Evolutionary conservation across 2,329 filamentous ascomycete species (phyloP).

Genomic region (Ophiocordyceps robertsii): DNA sequence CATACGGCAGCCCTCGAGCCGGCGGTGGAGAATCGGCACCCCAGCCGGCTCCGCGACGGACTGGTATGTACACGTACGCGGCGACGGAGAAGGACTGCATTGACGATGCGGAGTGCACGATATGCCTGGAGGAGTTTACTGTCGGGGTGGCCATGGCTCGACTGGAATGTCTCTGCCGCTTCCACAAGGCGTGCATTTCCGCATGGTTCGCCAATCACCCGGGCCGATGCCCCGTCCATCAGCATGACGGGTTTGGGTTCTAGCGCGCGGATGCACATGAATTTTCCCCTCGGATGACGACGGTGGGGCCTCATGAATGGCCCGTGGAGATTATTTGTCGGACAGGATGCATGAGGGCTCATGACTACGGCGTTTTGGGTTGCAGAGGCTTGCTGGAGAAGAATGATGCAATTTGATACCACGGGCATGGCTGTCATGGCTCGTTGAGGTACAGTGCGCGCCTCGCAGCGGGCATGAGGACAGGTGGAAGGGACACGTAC

Average conservation of each 20-base stretch:
- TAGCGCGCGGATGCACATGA: slow-evolving; percentile 8
- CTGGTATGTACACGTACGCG: slow-evolving; percentile 49
- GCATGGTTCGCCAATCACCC: slow-evolving; percentile 51
- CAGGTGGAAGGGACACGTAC: too few species aligned
- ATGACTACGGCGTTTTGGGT: too few species aligned
- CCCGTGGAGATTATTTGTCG: too few species aligned
- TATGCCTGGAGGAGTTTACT: slow-evolving; percentile 53
- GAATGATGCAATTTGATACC: too few species aligned
- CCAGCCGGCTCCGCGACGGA: slow-evolving; percentile 28
- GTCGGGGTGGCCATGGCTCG: slow-evolving; percentile 50
- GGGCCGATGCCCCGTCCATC: slow-evolving; percentile 51
- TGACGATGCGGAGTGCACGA: slow-evolving; percentile 54
- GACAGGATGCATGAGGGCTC: too few species aligned
- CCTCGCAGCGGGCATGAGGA: too few species aligned
- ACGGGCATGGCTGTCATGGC: too few species aligned
- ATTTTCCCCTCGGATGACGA: neutral
- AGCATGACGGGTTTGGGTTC: slow-evolving; percentile 47
- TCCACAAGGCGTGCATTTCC: slow-evolving; percentile 46
- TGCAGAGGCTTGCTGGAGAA: too few species aligned
- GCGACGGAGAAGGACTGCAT: slow-evolving; percentile 57
- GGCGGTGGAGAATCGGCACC: slow-evolving; percentile 9
- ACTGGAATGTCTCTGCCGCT: slow-evolving; percentile 52
- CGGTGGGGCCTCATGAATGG: neutral
- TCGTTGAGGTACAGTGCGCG: too few species aligned
- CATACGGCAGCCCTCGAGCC: slow-evolving; percentile 25